Base-by-base conservation (phyloP, 208 protist genomes). In the Trypanosoma scelopori region DNA sequence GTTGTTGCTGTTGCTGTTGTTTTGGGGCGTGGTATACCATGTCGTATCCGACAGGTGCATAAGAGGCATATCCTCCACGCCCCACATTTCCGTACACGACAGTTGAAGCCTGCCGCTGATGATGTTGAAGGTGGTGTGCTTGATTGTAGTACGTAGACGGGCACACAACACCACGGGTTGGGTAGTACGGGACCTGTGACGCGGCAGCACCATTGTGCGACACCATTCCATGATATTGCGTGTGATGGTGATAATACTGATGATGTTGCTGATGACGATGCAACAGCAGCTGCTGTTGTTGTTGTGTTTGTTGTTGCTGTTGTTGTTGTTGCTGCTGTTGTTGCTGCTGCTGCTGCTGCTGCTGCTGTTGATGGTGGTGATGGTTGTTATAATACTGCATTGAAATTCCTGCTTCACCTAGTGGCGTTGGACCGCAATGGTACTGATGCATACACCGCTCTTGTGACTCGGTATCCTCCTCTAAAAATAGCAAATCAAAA, bases 301-400 rank as follows among this genome's bases (percentile, higher is more conserved):
- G 53, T 16, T 51, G 47, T 47, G 47, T 53, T 32, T 60, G 57
- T 20, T 59, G 50, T 32, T 67, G 63, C 55, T 80, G 78, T 22
- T 35, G 46, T 5, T 59, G 22, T 23, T 72, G 65, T 13, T 70
- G 52, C 41, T 62, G 71, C 32, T 60, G 46, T 32, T 32, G 65
- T 41, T 47, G 60, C 27, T 47, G 62, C n/a, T 56, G 49, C 43
- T 59, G 69, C 27, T 55, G 58, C 13, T 69, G 57, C 28, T 62
- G 66, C 57, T 81, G 78, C n/a, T 47, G 48, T 5, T 61, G 18
- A 28, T 78, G 69, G 7, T 69, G 58, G 27, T 58, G 72, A 49
- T 32, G 46, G 43, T 28, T 52, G 51, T 57, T 47, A 53, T 63
- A 41, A 59, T 56, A 55, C 60, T 60, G 42, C 60, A 65, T 65